Evolutionary conservation across 2,329 filamentous ascomycete species (phyloP).

Genomic region (Colletotrichum caudatum): DNA sequence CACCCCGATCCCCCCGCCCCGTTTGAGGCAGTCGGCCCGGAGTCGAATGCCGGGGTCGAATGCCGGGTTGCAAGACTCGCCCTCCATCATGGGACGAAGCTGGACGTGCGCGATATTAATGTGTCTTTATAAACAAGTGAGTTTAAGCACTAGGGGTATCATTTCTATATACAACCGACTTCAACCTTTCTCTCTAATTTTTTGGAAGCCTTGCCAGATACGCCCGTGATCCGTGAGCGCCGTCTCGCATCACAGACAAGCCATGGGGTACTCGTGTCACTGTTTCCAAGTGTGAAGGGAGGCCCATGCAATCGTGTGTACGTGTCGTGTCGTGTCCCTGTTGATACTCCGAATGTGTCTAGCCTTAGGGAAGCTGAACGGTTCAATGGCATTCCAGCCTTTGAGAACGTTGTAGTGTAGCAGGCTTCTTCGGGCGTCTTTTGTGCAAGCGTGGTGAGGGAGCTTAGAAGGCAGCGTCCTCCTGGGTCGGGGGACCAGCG

Average conservation of each 20-base stretch:
- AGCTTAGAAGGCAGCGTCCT: constrained; percentile 45
- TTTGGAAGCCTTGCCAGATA: constrained; percentile 17
- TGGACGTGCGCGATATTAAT: neutral
- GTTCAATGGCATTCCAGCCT: constrained; percentile 10
- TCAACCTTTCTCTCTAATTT: constrained; percentile 6
- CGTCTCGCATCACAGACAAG: constrained; percentile 9
- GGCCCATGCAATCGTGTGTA: constrained; percentile 1
- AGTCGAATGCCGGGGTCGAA: neutral
- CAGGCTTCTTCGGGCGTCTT: neutral
- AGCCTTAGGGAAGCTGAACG: neutral
- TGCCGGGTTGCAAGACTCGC: no score
- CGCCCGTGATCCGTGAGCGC: constrained; percentile 30
- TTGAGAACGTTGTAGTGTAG: neutral
- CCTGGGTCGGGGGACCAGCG: constrained; percentile 67
- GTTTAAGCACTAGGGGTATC: constrained; percentile 39
- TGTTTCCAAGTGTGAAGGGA: constrained; percentile 25
- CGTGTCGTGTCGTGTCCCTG: neutral
- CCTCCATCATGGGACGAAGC: neutral
- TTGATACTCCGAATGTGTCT: neutral
- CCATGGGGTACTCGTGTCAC: constrained; percentile 11
- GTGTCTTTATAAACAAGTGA: constrained; percentile 11
- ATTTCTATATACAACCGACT: constrained; percentile 37
- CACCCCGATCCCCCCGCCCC: constrained; percentile 11
- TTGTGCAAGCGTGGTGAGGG: neutral
- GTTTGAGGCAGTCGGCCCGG: constrained; percentile 8